These are phyloP conservation scores for Stachybotrys chartarum DNA, from an alignment of 2,329 filamentous ascomycete genomes.

Conservation along the genomic window DNA sequence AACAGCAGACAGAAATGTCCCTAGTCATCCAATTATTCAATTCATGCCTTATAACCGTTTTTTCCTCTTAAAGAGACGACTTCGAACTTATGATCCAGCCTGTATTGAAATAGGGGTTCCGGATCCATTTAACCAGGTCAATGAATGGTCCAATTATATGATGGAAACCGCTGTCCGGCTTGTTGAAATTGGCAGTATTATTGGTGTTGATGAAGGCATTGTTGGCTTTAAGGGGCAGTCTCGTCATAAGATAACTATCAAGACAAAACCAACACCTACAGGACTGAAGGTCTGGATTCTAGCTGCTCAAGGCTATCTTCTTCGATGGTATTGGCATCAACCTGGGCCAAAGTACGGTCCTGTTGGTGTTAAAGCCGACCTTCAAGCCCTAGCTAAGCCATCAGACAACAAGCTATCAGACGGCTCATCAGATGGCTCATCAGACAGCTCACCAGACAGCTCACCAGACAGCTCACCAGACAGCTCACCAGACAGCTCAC, in stretches of 20 bases:
- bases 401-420: not conserved
- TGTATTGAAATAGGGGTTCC: not conserved
- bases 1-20: constrained; percentile 1
- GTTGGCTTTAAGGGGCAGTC: constrained; percentile 2
- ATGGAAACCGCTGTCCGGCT: not conserved
- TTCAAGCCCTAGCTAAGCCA: not conserved
- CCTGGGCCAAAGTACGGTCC: too few species aligned
- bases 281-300: constrained; percentile 6
- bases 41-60: not conserved
- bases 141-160: not conserved
- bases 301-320: constrained; percentile 4
- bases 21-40: not conserved
- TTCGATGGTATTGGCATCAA: constrained; percentile 5
- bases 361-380: not conserved
- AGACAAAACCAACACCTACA: constrained; percentile 1
- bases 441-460: not conserved
- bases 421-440: not conserved
- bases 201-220: not conserved
- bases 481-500: not conserved
- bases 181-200: not conserved
- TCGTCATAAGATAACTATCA: not conserved
- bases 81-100: not conserved
- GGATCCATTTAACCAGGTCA: not conserved
- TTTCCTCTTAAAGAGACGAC: constrained; percentile 1
- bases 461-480: not conserved